Conservation (phyloP, 2,329 filamentous ascomycete species). For the Fusarium sp. region DNA sequence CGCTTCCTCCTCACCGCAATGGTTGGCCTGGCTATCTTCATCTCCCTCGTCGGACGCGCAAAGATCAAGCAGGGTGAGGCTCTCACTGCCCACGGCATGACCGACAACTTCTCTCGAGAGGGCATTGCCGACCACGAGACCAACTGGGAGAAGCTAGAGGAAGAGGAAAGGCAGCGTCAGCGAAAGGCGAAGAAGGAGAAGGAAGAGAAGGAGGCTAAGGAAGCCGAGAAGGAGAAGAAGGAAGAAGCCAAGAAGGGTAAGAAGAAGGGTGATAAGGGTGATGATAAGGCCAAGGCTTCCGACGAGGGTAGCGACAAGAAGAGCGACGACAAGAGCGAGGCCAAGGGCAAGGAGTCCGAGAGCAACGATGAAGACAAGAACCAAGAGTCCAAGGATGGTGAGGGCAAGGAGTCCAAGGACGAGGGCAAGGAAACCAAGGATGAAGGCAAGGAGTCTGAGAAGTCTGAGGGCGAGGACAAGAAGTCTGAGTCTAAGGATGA, state of each 20-base stretch:
- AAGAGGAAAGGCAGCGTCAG: constrained; percentile 57
- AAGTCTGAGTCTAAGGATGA: constrained; percentile 39
- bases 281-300: constrained; percentile 27
- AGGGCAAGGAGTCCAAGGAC: constrained; percentile 42
- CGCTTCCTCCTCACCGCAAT: constrained; percentile 93
- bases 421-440: constrained; percentile 26
- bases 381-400: constrained; percentile 16
- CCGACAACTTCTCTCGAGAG: constrained; percentile 56
- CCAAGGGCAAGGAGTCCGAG: constrained; percentile 45
- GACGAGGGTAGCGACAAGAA: constrained; percentile 47
- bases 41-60: constrained; percentile 85
- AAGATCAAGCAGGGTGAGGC: constrained; percentile 69
- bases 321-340: constrained; percentile 33
- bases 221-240: constrained; percentile 52
- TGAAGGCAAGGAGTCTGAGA: constrained; percentile 22
- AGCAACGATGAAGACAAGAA: constrained; percentile 24
- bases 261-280: constrained; percentile 47
- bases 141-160: constrained; percentile 64
- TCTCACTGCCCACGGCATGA: constrained; percentile 55
- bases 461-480: constrained; percentile 46
- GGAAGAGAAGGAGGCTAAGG: constrained; percentile 57
- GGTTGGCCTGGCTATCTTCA: constrained; percentile 85
- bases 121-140: constrained; percentile 56
- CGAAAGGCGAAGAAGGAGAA: constrained; percentile 59
- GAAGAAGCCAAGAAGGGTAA: constrained; percentile 54